phyloP scores from a whole-genome alignment of 2,329 filamentous ascomycete genomes.

The Mollisiaceae sp. region DNA sequence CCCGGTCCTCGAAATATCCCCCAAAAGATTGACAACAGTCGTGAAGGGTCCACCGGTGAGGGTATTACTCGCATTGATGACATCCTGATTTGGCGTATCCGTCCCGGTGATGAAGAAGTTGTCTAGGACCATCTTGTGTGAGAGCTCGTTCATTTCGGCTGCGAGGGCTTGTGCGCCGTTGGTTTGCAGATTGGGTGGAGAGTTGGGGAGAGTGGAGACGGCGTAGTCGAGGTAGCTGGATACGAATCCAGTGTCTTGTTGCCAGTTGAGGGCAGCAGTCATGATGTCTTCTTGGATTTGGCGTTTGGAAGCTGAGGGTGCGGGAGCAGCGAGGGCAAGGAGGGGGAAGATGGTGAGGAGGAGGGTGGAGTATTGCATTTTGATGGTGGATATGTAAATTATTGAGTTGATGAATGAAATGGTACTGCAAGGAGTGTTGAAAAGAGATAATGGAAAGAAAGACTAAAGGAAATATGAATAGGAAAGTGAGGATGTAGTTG shows the following conservation, averaged over 20 bases:
- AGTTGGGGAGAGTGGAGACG: neutral
- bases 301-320: neutral
- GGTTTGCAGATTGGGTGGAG: neutral
- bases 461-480: neutral
- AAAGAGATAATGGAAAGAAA: neutral
- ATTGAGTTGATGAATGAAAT: neutral
- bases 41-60: neutral
- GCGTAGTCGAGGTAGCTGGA: neutral
- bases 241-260: neutral
- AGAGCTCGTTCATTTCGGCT: neutral
- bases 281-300: neutral
- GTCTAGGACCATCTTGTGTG: neutral
- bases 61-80: neutral
- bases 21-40: neutral
- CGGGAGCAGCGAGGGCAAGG: neutral
- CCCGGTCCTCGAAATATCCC: neutral
- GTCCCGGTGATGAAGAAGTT: neutral
- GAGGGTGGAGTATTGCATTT: neutral
- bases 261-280: neutral
- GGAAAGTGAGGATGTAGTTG: neutral
- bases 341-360: neutral
- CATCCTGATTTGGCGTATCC: neutral
- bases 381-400: neutral
- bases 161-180: neutral
- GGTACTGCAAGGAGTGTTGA: neutral